A percentile compares a stretch with the other conserved stretches of the same genome.
Conservation (phyloP, 805 yeast species). For the Kurtzmaniella cleridarum region DNA sequence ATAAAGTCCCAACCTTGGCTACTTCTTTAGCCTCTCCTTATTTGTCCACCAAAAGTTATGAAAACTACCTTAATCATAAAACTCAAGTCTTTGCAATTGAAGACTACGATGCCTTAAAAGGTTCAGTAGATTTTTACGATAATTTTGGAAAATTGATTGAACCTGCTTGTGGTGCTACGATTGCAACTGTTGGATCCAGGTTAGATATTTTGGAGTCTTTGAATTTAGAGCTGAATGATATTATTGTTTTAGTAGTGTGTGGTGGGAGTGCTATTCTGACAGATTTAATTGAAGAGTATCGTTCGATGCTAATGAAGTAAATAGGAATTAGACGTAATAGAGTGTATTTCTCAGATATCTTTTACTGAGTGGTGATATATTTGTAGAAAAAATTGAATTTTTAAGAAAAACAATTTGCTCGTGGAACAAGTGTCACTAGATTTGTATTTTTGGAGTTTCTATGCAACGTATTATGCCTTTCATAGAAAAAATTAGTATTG, state of each 20-base stretch:
- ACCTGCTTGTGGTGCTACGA: conserved; percentile 72
- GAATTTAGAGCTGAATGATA: conserved; percentile 30
- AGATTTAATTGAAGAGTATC: conserved; percentile 8
- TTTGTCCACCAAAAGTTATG: conserved; percentile 14
- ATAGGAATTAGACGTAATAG: no score
- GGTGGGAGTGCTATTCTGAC: conserved; percentile 18
- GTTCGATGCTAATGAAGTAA: conserved; percentile 4
- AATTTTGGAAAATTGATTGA: conserved; percentile 53
- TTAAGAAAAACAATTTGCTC: no score
- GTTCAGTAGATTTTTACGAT: conserved; percentile 45
- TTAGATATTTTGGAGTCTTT: conserved; percentile 19
- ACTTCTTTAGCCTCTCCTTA: conserved; percentile 26
- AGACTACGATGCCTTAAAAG: conserved; percentile 52
- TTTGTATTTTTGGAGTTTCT: no score
- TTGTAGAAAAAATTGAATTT: no score
- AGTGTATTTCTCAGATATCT: no score
- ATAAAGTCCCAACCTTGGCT: conserved; percentile 18
- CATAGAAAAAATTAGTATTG: no score
- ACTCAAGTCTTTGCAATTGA: conserved; percentile 18
- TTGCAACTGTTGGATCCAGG: conserved; percentile 45
- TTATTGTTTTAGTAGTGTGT: conserved; percentile 53
- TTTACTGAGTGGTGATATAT: no score
- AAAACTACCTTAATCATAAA: conserved; percentile 11
- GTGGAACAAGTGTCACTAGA: no score
- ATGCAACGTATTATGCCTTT: no score